Evolutionary conservation across 148 eudicot genomes (phyloP), one percentile per base, ranked within the genome.

Genomic region (Camellia japonica): DNA sequence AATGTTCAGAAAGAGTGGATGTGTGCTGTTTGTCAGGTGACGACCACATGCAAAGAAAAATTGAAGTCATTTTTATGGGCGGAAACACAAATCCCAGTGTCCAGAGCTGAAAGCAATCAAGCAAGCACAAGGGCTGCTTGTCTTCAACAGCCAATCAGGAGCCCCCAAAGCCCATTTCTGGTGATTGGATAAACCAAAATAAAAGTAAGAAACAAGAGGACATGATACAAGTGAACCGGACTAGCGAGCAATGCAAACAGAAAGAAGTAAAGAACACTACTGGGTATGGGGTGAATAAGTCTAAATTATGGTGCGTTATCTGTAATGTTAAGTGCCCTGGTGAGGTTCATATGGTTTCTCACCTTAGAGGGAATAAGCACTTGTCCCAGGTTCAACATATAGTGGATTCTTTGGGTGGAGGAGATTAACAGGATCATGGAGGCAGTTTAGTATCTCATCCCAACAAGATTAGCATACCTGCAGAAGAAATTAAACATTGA

Each of bases 21-120:
- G 23, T 82, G 84, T 71, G 77, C 80, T 11, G 49, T 77, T 4
- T 82, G 80, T 71, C 63, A 41, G 55, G 30, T 71, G 60, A 82
- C 10, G 60, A 71, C 71, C 46, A 7, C 52, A 5, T 20, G 76
- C 20, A 77, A 82, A 72, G 12, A 18, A 20, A 54, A 46, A 3
- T 63, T 77, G 70, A 69, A 75, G n/a, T 60, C 79, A 74, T 79
- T 43, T 82, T 68, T 64, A 41, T 19, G 79, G 85, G 77, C 68
- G 10, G 5, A 83, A 47, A 68, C 85, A 83, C 76, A 7, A 20
- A 64, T 20, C 79, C 64, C 59, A 74, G 19, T 82, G 66, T 0
- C 54, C 72, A 10, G 54, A 7, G 49, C 16, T 81, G 23, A 76
- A 76, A 47, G 60, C 72, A 4, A 73, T 75, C 51, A 14, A 44